Percentiles rank a stretch among this genome's conserved stretches.
These are phyloP conservation scores for Metarhizium anisopliae DNA, from an alignment of 2,329 filamentous ascomycete genomes.

Conservation along the genomic window DNA sequence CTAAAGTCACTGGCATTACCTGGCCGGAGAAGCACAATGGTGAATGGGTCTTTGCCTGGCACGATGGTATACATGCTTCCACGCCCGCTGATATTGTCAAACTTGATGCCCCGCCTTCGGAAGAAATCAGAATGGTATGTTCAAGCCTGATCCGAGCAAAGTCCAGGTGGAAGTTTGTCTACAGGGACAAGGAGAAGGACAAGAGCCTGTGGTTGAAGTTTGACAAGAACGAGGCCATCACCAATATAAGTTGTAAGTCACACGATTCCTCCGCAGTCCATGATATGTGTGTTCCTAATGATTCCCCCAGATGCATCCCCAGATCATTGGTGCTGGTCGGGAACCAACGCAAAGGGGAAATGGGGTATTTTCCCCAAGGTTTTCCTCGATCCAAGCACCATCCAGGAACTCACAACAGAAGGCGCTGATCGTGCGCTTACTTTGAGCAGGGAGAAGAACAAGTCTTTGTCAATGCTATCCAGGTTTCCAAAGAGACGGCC, in stretches of 20 bases:
- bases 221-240: conserved; percentile 58
- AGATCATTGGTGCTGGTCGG: conserved; percentile 49
- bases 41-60: conserved; percentile 50
- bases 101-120: conserved; percentile 36
- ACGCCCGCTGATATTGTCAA: conserved; percentile 40
- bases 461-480: conserved; percentile 23
- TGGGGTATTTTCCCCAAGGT: conserved; percentile 44
- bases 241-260: conserved; percentile 50
- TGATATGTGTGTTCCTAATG: conserved; percentile 1
- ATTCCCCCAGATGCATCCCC: conserved; percentile 28
- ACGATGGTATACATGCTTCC: conserved; percentile 42
- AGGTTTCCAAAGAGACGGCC: conserved; percentile 22
- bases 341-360: conserved; percentile 41
- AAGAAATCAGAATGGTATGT: conserved; percentile 36
- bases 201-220: conserved; percentile 47
- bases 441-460: conserved; percentile 26
- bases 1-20: conserved; percentile 39
- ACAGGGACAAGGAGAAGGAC: conserved; percentile 34
- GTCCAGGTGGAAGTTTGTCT: conserved; percentile 44
- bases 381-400: conserved; percentile 36
- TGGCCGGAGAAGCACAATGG: conserved; percentile 43
- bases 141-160: conserved; percentile 39
- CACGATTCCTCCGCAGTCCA: not conserved
- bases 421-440: conserved; percentile 20
- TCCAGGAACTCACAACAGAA: conserved; percentile 26